Percentiles rank a stretch among this genome's conserved stretches.
Conservation (phyloP, 2,329 filamentous ascomycete genomes). For the Tolypocladium album region DNA sequence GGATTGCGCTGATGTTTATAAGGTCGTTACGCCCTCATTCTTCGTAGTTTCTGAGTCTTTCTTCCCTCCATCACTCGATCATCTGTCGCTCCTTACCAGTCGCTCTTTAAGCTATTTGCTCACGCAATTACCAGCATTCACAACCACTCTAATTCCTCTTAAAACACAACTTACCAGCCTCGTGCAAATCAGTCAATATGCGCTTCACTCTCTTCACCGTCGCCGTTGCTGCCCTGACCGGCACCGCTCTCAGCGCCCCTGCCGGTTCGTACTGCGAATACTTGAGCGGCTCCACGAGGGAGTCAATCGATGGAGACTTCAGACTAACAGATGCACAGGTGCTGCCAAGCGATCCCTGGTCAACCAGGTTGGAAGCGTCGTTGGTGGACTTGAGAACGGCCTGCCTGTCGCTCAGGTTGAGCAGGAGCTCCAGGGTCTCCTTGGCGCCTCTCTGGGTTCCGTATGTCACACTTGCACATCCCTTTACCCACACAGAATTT, state of each 20-base stretch:
- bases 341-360: conserved; percentile 5
- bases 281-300: background rate
- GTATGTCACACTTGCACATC: background rate
- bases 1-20: background rate
- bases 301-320: background rate
- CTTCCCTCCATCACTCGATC: background rate
- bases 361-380: conserved; percentile 6
- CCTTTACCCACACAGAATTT: background rate
- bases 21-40: background rate
- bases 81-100: background rate
- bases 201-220: conserved; percentile 8
- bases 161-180: background rate
- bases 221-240: conserved; percentile 4
- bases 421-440: conserved; percentile 7
- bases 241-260: conserved; percentile 7
- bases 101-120: background rate
- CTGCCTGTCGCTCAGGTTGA: conserved; percentile 8
- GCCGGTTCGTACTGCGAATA: background rate
- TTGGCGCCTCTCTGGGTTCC: conserved; percentile 3
- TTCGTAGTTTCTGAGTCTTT: background rate
- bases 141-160: background rate
- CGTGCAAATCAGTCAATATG: conserved; percentile 5
- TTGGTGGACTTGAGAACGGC: conserved; percentile 6
- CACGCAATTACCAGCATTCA: background rate
- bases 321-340: background rate